Conservation (phyloP, 2,329 filamentous ascomycete species). For the Parastagonospora avenae region DNA sequence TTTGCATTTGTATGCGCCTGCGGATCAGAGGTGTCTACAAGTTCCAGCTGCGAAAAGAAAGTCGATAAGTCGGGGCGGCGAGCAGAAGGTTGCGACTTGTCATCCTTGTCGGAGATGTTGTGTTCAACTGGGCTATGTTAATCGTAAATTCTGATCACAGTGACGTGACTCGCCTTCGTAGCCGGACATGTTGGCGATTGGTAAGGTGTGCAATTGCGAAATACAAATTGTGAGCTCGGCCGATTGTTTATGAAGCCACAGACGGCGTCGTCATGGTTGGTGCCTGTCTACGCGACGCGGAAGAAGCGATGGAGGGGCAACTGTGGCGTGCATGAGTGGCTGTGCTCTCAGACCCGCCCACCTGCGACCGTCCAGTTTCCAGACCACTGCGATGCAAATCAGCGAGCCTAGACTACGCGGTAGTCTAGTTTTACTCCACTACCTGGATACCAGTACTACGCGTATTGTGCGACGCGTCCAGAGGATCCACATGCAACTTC, state of each 20-base stretch:
- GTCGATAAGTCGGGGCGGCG: conserved; percentile 68
- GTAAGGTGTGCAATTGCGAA: conserved; percentile 33
- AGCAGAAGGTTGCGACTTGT: conserved; percentile 45
- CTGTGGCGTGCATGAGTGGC: background rate
- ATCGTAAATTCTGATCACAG: conserved; percentile 1
- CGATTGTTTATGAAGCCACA: conserved; percentile 12
- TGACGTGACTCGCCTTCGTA: conserved; percentile 50
- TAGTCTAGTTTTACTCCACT: too few relatives aligned
- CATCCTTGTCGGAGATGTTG: conserved; percentile 49
- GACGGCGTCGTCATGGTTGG: conserved; percentile 5
- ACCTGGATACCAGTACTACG: too few relatives aligned
- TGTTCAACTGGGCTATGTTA: conserved; percentile 53
- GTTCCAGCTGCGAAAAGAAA: conserved; percentile 68
- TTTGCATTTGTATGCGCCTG: conserved; percentile 59
- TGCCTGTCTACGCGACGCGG: background rate
- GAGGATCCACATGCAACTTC: too few relatives aligned
- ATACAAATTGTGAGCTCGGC: conserved; percentile 2
- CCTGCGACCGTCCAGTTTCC: background rate
- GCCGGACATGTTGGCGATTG: conserved; percentile 48
- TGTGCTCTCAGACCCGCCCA: background rate
- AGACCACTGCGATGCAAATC: too few relatives aligned
- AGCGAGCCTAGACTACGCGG: too few relatives aligned
- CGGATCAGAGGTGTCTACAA: conserved; percentile 59
- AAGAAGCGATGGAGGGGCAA: background rate
- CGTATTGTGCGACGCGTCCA: too few relatives aligned